phyloP scores from a whole-genome alignment of 139 green algal genomes.

The Raphidocelis subcapitata region DNA sequence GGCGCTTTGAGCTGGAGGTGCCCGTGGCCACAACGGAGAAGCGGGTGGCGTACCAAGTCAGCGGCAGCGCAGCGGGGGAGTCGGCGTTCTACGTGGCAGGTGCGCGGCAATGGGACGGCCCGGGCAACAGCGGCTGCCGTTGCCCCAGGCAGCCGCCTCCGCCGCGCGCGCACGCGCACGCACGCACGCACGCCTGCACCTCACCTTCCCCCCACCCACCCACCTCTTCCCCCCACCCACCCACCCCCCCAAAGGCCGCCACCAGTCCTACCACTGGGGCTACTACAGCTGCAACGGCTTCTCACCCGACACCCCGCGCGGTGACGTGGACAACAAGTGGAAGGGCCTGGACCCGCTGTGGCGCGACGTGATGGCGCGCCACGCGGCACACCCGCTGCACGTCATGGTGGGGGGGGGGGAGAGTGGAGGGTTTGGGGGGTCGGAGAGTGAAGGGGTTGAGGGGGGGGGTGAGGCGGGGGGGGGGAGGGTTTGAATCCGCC shows the following conservation, averaged over 20 bases:
- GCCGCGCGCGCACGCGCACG: too few species aligned
- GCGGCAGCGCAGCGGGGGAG: background rate
- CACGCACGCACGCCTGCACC: background rate
- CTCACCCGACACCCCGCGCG: background rate
- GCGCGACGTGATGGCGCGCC: conserved; percentile 31
- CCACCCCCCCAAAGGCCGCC: background rate
- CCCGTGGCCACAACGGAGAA: conserved; percentile 9
- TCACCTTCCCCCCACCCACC: background rate
- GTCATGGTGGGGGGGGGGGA: conserved; percentile 58
- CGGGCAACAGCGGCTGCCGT: too few species aligned
- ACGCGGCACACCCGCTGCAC: conserved; percentile 58
- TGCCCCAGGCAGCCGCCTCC: too few species aligned
- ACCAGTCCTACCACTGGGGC: conserved; percentile 28
- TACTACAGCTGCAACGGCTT: conserved; percentile 35
- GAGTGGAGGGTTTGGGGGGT: background rate
- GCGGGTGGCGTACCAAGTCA: conserved; percentile 16
- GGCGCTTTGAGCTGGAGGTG: conserved; percentile 49
- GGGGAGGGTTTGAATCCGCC: too few species aligned
- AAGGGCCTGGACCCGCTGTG: conserved; percentile 37
- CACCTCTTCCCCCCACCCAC: background rate
- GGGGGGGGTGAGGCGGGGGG: too few species aligned
- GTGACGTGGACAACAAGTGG: conserved; percentile 9
- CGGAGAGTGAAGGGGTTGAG: too few species aligned
- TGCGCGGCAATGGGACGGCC: too few species aligned
- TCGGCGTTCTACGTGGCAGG: conserved; percentile 1